phyloP scores from a whole-genome alignment of 2,329 filamentous ascomycete species.

The Diplodia corticola region DNA sequence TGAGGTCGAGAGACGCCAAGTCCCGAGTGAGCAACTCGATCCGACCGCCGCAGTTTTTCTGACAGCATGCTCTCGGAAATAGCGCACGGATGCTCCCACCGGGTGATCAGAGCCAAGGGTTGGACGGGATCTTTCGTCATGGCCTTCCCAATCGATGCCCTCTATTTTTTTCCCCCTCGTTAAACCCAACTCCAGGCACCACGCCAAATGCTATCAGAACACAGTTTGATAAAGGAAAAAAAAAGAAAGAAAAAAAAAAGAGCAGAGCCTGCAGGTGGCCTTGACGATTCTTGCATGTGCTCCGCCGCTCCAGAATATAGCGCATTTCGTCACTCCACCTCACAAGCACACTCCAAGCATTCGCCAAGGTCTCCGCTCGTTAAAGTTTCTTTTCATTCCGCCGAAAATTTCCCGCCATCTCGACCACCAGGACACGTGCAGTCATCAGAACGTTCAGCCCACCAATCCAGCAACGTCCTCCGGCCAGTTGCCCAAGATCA shows the following conservation, averaged over 20 bases:
- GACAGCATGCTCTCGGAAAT: not conserved
- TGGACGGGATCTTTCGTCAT: not conserved
- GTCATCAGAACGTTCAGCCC: not conserved
- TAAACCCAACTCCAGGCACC: conserved; percentile 3
- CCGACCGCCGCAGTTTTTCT: not conserved
- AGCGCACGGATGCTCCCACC: not conserved
- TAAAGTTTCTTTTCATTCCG: not conserved
- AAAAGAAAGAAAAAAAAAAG: not conserved
- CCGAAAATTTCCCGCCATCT: not conserved
- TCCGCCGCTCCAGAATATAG: not conserved
- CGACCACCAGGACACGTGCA: not conserved
- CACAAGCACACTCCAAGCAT: not conserved
- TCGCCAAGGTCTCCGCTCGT: not conserved
- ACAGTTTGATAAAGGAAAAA: not conserved
- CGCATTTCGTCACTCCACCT: not conserved
- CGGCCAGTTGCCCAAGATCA: conserved; percentile 85
- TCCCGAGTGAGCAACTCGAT: not conserved
- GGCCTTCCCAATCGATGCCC: not conserved
- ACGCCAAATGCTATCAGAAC: conserved; percentile 9
- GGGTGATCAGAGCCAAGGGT: conserved; percentile 9
- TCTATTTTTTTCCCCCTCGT: not conserved
- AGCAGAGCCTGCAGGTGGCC: not conserved
- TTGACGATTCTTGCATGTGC: not conserved
- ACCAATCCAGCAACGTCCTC: conserved; percentile 79
- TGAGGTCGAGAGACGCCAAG: not conserved